Conservation (phyloP, 768 basidiomycete genomes). For the Pilatotrama ljubarskyi region DNA sequence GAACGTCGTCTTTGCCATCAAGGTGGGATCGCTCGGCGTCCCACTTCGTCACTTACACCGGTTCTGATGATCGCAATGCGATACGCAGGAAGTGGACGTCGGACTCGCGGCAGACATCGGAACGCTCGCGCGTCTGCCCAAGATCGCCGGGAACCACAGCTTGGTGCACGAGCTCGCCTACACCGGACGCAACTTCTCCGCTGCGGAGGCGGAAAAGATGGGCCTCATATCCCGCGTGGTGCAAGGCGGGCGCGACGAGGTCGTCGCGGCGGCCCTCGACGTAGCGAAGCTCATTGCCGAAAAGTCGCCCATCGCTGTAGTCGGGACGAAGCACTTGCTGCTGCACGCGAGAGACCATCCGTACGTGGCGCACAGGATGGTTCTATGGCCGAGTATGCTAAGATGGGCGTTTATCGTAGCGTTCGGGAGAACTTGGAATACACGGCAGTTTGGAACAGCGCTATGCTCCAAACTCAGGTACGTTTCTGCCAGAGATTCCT, state of each 20-base stretch:
- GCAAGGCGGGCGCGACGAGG: constrained; percentile 62
- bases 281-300: constrained; percentile 63
- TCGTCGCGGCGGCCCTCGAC: constrained; percentile 63
- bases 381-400: background rate
- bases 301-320: constrained; percentile 80
- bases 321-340: constrained; percentile 76
- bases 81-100: constrained; percentile 75
- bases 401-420: constrained; percentile 18
- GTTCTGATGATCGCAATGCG: too few species aligned
- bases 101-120: constrained; percentile 90
- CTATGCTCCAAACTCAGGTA: constrained; percentile 51
- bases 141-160: constrained; percentile 73
- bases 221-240: constrained; percentile 79
- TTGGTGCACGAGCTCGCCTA: constrained; percentile 74
- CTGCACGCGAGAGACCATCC: constrained; percentile 78
- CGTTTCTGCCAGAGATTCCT: constrained; percentile 15
- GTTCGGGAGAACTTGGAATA: constrained; percentile 54
- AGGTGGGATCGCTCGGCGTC: constrained; percentile 42
- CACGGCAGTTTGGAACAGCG: constrained; percentile 56
- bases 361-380: constrained; percentile 39
- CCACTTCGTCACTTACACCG: background rate
- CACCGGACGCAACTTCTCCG: constrained; percentile 69
- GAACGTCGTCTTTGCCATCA: constrained; percentile 66
- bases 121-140: constrained; percentile 78
- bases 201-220: constrained; percentile 62